Evolutionary conservation across 176 grass and related monocot species (phyloP).

Genomic region (Urochloa ruziziensis): DNA sequence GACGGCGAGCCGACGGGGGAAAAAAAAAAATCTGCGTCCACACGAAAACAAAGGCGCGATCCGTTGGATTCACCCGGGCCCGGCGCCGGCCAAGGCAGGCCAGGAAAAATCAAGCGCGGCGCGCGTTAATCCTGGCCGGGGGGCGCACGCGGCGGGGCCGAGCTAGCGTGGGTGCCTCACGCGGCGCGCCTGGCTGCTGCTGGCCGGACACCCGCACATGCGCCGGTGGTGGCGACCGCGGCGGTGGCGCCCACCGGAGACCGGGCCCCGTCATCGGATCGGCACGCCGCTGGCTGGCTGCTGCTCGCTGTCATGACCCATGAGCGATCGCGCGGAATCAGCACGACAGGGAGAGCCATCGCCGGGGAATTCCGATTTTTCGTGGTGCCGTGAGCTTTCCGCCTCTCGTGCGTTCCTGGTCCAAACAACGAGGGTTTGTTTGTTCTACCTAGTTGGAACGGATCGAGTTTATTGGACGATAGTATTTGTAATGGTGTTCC

Average conservation of each 20-base stretch:
- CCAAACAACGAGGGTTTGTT: neutral
- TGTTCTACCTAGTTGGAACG: neutral
- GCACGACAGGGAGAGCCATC: neutral
- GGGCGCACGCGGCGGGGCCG: neutral
- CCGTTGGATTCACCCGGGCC: neutral
- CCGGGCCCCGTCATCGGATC: neutral
- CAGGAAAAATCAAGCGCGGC: neutral
- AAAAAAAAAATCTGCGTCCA: neutral
- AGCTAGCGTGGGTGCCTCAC: too few relatives aligned
- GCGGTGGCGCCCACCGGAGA: neutral
- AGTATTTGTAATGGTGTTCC: too few relatives aligned
- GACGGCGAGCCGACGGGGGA: neutral
- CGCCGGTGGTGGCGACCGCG: neutral
- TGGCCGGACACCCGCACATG: constrained; percentile 15
- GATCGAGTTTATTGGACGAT: too few relatives aligned
- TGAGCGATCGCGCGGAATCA: constrained; percentile 15
- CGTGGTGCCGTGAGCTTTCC: neutral
- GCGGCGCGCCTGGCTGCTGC: neutral
- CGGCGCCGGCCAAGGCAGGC: neutral
- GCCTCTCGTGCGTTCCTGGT: neutral
- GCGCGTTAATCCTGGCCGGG: neutral
- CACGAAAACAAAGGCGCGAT: constrained; percentile 7
- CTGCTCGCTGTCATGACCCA: neutral
- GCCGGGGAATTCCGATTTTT: neutral
- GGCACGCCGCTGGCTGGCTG: neutral